Base-by-base conservation (phyloP, 305 asterid species). In the Fraxinus latifolia region DNA sequence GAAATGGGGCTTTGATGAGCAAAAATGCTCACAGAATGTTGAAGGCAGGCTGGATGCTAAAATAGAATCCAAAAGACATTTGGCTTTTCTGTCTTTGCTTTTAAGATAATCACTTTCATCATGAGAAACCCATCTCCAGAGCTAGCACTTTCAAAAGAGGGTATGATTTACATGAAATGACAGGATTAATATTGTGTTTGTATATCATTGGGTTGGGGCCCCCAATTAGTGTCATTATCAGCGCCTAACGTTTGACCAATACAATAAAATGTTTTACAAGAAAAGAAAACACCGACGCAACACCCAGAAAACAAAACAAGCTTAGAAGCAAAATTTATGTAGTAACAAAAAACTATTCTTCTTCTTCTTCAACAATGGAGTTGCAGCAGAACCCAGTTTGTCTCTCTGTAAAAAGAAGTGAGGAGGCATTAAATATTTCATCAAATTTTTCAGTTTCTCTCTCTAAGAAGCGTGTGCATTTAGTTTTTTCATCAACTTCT, bases 191-290 rank as follows among this genome's bases (percentile, higher is more conserved):
- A 37, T 37, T 37, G 85, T 55, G 23, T 55, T 17, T 55, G 67
- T 79, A 80, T 74, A 75, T 29, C 15, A 79, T 19, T 75, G 82
- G 84, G 85, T 15, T 50, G 21, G 60, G 60, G 19, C 39, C 83
- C 53, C 83, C 60, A 92, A 82, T 83, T 84, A 84, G 75, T 84
- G 92, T 90, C 94, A 83, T 83, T 76, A 74, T 91, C 91, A 85
- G 55, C 76, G 81, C 83, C 81, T 65, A 77, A 73, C 78, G 84
- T 82, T 86, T 87, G 90, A 84, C 86, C 84, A 77, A 80, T 76
- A 73, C 84, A 74, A 80, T 74, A 68, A 74, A 77, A 79, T 83
- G 32, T 65, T 68, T 29, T 29, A 68, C 74, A 68, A 29, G 19
- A 68, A 68, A 67, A 29, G 39, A 3, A 68, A 12, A 68, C 74